Conservation (phyloP, 768 basidiomycete genomes). For the Russula earlei region DNA sequence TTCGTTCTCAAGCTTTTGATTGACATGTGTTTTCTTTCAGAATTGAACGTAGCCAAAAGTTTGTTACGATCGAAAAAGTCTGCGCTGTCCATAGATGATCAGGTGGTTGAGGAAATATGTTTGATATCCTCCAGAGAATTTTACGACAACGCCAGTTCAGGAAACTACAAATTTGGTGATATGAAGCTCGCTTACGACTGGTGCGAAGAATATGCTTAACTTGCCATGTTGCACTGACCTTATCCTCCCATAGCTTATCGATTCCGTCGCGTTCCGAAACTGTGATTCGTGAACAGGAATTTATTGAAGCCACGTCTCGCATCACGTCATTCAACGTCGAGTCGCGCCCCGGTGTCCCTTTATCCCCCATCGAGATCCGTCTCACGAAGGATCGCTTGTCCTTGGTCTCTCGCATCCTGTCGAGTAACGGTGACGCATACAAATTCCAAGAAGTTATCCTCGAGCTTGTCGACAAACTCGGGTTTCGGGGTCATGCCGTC, state of each 20-base stretch:
- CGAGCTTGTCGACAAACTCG: conserved; percentile 83
- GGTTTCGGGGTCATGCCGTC: conserved; percentile 57
- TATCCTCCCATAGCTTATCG: conserved; percentile 45
- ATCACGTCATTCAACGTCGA: conserved; percentile 86
- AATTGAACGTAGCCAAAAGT: conserved; percentile 56
- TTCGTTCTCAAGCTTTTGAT: not conserved
- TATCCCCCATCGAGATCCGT: conserved; percentile 90
- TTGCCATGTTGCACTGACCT: not conserved
- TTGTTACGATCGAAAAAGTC: conserved; percentile 42
- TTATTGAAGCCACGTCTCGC: conserved; percentile 95
- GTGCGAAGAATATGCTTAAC: conserved; percentile 33
- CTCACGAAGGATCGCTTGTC: conserved; percentile 82
- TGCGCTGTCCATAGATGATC: conserved; percentile 40
- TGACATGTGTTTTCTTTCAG: conserved; percentile 29
- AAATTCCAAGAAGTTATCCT: conserved; percentile 88
- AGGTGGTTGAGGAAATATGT: conserved; percentile 66
- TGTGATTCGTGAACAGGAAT: conserved; percentile 67
- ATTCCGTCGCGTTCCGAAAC: conserved; percentile 59
- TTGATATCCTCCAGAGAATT: conserved; percentile 77
- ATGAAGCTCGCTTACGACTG: conserved; percentile 98
- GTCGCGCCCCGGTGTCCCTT: conserved; percentile 62
- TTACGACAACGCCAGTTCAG: conserved; percentile 89
- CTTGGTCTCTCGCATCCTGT: conserved; percentile 79
- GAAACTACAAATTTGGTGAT: conserved; percentile 86
- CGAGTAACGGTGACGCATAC: conserved; percentile 78